phyloP scores from a whole-genome alignment of 176 grass and related monocot genomes.

The Miscanthus lutarioriparius region DNA sequence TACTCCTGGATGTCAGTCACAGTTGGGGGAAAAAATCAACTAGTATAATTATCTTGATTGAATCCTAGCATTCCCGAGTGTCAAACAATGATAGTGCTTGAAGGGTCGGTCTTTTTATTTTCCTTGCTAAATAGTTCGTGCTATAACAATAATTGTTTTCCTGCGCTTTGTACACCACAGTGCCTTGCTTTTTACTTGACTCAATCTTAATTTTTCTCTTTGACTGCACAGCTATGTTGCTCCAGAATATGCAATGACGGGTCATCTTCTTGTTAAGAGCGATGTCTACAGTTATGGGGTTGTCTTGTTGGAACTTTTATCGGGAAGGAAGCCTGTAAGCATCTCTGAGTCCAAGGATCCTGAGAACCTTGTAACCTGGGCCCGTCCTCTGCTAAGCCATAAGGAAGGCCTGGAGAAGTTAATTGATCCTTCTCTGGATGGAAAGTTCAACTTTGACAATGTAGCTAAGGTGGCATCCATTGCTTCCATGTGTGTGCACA shows the following conservation, averaged over 20 bases:
- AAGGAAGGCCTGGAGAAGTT: constrained; percentile 75
- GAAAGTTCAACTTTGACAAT: constrained; percentile 84
- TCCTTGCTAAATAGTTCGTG: neutral
- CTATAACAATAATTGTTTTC: constrained; percentile 25
- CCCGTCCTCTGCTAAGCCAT: constrained; percentile 71
- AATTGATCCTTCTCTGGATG: constrained; percentile 68
- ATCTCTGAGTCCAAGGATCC: constrained; percentile 66
- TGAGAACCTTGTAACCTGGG: constrained; percentile 91
- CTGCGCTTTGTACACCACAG: neutral
- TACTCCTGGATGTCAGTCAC: neutral
- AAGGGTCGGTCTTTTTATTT: neutral
- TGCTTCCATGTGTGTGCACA: constrained; percentile 80
- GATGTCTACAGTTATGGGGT: constrained; percentile 98
- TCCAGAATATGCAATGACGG: constrained; percentile 99
- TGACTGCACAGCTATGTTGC: constrained; percentile 77
- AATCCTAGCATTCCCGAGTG: neutral
- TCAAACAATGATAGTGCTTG: neutral
- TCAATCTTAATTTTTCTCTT: constrained; percentile 32
- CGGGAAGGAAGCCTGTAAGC: constrained; percentile 90
- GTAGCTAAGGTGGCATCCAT: constrained; percentile 97
- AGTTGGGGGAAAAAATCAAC: neutral
- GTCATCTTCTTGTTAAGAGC: constrained; percentile 91
- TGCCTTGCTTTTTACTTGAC: constrained; percentile 31
- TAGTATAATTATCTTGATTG: neutral
- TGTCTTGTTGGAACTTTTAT: constrained; percentile 92